Evolutionary conservation across 208 protist species (phyloP).

Genomic region (Trypanosoma avium): DNA sequence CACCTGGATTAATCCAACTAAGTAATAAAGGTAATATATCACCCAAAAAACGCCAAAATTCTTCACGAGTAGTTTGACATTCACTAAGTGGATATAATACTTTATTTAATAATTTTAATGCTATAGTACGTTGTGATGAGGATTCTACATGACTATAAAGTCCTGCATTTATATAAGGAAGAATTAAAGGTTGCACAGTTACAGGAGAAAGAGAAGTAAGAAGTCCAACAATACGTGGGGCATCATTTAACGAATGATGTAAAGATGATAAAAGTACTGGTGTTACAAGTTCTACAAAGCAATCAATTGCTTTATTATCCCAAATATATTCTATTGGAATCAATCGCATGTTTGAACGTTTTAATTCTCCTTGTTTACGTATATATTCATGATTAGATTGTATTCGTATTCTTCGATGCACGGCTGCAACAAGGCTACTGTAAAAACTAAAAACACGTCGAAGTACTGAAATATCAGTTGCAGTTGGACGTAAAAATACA

Average conservation of each 20-base stretch:
- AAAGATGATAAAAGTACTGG: conserved; percentile 42
- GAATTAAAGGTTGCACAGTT: conserved; percentile 29
- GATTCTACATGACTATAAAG: conserved; percentile 36
- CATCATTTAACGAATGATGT: conserved; percentile 28
- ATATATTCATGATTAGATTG: conserved; percentile 11
- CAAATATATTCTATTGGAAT: conserved; percentile 32
- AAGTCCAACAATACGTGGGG: conserved; percentile 23
- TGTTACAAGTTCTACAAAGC: conserved; percentile 48
- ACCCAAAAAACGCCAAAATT: conserved; percentile 34
- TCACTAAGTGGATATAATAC: conserved; percentile 18
- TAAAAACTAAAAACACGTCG: conserved; percentile 45
- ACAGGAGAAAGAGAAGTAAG: conserved; percentile 47
- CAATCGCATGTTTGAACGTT: neutral
- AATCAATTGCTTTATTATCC: conserved; percentile 37
- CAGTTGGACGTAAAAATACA: conserved; percentile 63
- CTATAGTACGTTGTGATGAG: conserved; percentile 28
- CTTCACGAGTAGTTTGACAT: conserved; percentile 20
- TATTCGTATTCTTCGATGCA: conserved; percentile 11
- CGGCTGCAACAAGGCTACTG: conserved; percentile 32
- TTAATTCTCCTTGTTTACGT: neutral
- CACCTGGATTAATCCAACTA: conserved; percentile 38
- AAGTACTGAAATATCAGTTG: conserved; percentile 18
- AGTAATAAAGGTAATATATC: conserved; percentile 27
- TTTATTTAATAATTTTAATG: conserved; percentile 31
- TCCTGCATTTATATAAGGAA: conserved; percentile 35